These are phyloP conservation scores for Lachancea sp. DNA, from an alignment of 805 yeast genomes.

Conservation along the genomic window DNA sequence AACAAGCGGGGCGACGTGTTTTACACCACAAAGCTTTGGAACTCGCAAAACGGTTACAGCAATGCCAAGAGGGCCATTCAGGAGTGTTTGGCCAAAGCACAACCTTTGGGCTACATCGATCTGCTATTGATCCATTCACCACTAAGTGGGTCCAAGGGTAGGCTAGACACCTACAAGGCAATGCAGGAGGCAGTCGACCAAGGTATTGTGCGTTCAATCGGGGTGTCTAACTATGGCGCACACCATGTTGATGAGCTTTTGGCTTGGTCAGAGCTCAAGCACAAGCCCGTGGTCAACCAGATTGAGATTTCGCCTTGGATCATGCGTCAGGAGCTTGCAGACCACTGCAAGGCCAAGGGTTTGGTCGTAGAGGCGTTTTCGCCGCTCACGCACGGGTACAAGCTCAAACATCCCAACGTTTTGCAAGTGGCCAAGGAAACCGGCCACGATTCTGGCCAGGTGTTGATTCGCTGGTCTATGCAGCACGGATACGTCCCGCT, in stretches of 20 bases:
- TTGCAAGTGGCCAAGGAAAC: conserved; percentile 43
- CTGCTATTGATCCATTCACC: conserved; percentile 66
- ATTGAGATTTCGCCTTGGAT: conserved; percentile 83
- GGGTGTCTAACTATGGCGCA: conserved; percentile 70
- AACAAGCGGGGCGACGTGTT: conserved; percentile 46
- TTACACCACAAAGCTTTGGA: conserved; percentile 73
- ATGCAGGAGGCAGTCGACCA: conserved; percentile 63
- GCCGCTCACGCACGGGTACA: conserved; percentile 64
- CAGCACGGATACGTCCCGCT: conserved; percentile 66
- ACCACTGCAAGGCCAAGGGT: conserved; percentile 48
- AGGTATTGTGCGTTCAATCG: conserved; percentile 58
- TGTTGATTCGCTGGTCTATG: conserved; percentile 65
- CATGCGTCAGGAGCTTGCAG: conserved; percentile 57
- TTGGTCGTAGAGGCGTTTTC: conserved; percentile 70
- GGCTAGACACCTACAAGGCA: conserved; percentile 64
- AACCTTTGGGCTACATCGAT: conserved; percentile 61
- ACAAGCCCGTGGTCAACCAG: conserved; percentile 71
- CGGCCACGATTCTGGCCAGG: conserved; percentile 50
- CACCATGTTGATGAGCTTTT: conserved; percentile 56
- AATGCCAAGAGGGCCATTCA: conserved; percentile 54
- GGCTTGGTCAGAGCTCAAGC: conserved; percentile 45
- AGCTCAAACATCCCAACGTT: conserved; percentile 50
- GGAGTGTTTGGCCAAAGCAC: conserved; percentile 46
- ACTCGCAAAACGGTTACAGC: conserved; percentile 52
- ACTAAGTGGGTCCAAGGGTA: conserved; percentile 36